Evolutionary conservation across 2,329 filamentous ascomycete species (phyloP).

Genomic region (Zopfia rhizophila): DNA sequence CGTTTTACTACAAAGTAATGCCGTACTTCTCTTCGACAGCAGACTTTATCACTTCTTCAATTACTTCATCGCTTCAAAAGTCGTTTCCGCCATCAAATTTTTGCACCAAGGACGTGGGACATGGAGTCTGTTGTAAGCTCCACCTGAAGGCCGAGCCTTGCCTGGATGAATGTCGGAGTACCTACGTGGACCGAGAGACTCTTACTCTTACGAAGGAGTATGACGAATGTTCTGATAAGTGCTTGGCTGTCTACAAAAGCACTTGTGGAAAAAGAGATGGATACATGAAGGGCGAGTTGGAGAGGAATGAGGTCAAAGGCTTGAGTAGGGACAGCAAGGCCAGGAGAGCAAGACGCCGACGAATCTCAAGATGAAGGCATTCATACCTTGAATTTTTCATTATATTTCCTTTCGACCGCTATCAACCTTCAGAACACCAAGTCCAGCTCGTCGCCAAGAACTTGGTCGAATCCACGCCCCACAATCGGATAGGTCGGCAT

Average conservation of each 20-base stretch:
- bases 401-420: no score
- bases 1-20: constrained; percentile 13
- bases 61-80: background rate
- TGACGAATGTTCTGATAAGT: constrained; percentile 34
- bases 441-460: no score
- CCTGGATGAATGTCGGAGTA: constrained; percentile 37
- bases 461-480: no score
- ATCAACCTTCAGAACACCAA: no score
- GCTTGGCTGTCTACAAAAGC: constrained; percentile 19
- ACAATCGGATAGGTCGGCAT: no score
- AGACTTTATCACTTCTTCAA: background rate
- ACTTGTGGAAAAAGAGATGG: constrained; percentile 11
- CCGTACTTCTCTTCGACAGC: constrained; percentile 4
- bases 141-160: constrained; percentile 39
- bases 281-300: constrained; percentile 4
- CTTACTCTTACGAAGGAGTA: constrained; percentile 36
- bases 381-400: no score
- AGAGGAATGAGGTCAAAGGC: no score
- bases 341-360: no score
- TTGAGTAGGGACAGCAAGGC: no score
- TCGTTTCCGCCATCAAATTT: background rate
- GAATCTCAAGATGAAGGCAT: no score
- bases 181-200: constrained; percentile 37
- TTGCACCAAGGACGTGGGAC: constrained; percentile 38
- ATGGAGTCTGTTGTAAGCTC: constrained; percentile 30